Conservation (phyloP, 768 basidiomycete genomes). For the Tephrocybe sp. region DNA sequence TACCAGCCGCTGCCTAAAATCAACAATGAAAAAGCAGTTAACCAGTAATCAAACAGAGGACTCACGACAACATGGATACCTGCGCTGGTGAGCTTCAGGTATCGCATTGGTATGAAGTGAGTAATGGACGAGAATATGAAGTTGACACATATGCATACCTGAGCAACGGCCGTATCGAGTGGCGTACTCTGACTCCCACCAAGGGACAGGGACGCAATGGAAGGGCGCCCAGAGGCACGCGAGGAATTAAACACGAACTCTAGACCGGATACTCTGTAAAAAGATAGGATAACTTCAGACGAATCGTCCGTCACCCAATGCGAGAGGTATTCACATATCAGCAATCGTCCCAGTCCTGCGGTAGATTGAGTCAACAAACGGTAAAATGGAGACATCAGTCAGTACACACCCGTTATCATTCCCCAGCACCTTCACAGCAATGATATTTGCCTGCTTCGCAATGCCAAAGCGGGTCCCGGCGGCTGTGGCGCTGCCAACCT, state of each 20-base stretch:
- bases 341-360: slow-evolving; percentile 8
- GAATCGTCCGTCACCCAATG: too few species aligned
- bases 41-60: not conserved
- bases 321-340: slow-evolving; percentile 6
- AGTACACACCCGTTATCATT: slow-evolving; percentile 6
- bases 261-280: not conserved
- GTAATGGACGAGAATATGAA: too few species aligned
- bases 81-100: not conserved
- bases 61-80: not conserved
- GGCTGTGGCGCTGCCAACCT: slow-evolving; percentile 23
- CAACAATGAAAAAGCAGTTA: not conserved
- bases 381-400: not conserved
- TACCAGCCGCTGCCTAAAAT: slow-evolving; percentile 25
- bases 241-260: slow-evolving; percentile 1
- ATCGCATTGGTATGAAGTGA: not conserved
- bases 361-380: not conserved
- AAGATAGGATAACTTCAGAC: too few species aligned
- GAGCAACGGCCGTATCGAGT: slow-evolving; percentile 6
- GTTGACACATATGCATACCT: not conserved
- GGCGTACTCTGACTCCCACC: slow-evolving; percentile 3
- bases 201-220: slow-evolving; percentile 9
- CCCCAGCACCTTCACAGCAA: slow-evolving; percentile 13
- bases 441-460: slow-evolving; percentile 22
- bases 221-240: slow-evolving; percentile 3
- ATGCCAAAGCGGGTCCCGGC: slow-evolving; percentile 32